Evolutionary conservation across 1,284 basidiomycete genomes (phyloP), one percentile per base, ranked within the genome.

Genomic region (Pterulicium gracile): DNA sequence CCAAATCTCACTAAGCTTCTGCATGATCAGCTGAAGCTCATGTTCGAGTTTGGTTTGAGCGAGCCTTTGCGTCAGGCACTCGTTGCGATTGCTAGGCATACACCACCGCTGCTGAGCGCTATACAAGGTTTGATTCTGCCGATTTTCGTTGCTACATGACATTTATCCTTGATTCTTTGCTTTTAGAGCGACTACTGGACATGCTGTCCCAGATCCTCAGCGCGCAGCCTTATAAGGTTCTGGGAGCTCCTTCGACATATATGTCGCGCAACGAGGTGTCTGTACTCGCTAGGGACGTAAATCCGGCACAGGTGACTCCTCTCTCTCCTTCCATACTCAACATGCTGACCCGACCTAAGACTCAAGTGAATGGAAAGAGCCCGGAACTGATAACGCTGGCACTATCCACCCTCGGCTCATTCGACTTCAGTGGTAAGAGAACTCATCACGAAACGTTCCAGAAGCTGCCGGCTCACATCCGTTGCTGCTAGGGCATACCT

Each of bases 21-120:
- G 55, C 96, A 98, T 62, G 96, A 98, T 58, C 85, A 98, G 54
- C 77, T 99, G 24, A 93, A 98, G 60, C 72, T 97, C 43, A 98
- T 98, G 88, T 92, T 98, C 61, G 87, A 84, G 0, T 96, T 88
- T 63, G 95, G 94, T 1, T 68, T 99, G 50, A 95, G 88, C 56
- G 90, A 95, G 50, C 81, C 94, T 7, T 70, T 99, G 34, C 79
- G 86, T 35, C 79, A 88, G 54, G 93, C 95, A 0, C 72, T 99
- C 4, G 79, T 83, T 19, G 84, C 86, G 22, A 92, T 98, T 48
- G 89, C 92, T 1, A 76, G 79, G 47, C 79, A 89, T 56, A 97
- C 98, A 24, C 91, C 90, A 0, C 93, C 96, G 0, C 68, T 99
- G 14, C 68, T 98, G 47, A 86, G 84, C 58, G 89, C 88, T 0